Evolutionary conservation across 345 rosid species (phyloP).

Genomic region (Salix suchowensis): DNA sequence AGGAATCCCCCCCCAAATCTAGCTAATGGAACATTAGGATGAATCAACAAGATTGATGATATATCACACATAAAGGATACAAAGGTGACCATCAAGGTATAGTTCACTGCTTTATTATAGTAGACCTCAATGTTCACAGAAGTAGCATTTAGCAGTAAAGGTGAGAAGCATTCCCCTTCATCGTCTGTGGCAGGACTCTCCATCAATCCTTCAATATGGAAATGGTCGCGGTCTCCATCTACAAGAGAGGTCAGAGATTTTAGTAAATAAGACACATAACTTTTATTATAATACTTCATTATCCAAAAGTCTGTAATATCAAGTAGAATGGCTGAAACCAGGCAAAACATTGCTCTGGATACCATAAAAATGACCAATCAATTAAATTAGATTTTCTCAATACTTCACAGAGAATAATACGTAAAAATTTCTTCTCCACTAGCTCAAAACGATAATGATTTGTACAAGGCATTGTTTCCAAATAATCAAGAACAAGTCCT

Average conservation of each 20-base stretch:
- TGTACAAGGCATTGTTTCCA: too few relatives aligned
- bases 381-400: neutral
- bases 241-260: slow-evolving; percentile 17
- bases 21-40: slow-evolving; percentile 1
- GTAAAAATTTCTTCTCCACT: neutral
- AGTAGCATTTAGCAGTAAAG: slow-evolving; percentile 76
- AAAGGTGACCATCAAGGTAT: slow-evolving; percentile 97
- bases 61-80: slow-evolving; percentile 61
- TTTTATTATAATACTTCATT: neutral
- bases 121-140: slow-evolving; percentile 91
- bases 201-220: slow-evolving; percentile 84
- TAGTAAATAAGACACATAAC: neutral
- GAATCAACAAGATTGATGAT: slow-evolving; percentile 1
- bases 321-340: neutral
- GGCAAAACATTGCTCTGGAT: neutral
- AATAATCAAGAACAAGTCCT: neutral
- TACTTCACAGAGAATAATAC: neutral
- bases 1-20: slow-evolving; percentile 41
- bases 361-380: neutral
- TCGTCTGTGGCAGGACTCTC: slow-evolving; percentile 93
- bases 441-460: neutral
- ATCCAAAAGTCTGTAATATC: neutral
- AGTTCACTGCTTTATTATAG: slow-evolving; percentile 97
- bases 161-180: slow-evolving; percentile 88
- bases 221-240: slow-evolving; percentile 74